Evolutionary conservation across 257 asterid species (phyloP).

Genomic region (Nicotiana undulata): DNA sequence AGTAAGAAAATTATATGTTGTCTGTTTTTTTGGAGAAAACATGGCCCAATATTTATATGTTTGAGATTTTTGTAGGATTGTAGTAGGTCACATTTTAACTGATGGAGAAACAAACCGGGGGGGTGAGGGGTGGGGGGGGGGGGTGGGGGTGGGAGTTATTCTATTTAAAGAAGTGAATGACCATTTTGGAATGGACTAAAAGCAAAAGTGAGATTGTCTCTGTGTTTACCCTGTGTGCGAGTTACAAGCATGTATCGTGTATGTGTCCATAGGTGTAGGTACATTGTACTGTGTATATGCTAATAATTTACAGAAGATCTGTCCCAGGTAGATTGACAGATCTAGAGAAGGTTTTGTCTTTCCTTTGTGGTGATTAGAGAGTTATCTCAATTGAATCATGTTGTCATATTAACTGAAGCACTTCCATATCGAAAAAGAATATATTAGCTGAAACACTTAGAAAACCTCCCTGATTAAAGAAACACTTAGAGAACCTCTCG

Average conservation of each 20-base stretch:
- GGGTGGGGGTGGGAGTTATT: too few relatives aligned
- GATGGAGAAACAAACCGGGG: background rate
- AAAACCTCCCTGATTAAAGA: too few relatives aligned
- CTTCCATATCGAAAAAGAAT: too few relatives aligned
- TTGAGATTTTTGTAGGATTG: background rate
- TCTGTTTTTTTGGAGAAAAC: background rate
- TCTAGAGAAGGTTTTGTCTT: background rate
- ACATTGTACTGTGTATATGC: background rate
- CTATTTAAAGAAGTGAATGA: too few relatives aligned
- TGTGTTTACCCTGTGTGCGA: background rate
- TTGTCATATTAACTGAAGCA: background rate
- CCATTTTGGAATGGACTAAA: too few relatives aligned
- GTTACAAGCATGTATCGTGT: background rate
- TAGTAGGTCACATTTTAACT: background rate
- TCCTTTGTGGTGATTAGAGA: background rate
- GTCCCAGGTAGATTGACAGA: background rate
- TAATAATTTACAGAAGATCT: background rate
- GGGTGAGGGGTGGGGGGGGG: too few relatives aligned
- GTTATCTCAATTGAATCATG: background rate
- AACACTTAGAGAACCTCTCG: too few relatives aligned
- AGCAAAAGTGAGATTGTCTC: too few relatives aligned
- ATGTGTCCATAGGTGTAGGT: background rate
- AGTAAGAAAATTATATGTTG: background rate
- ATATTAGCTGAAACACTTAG: background rate
- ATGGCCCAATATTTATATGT: background rate